A percentile compares a stretch with the other conserved stretches of the same genome.
Evolutionary conservation across 306 rosid species (phyloP).

Genomic region (Medicago truncatula): DNA sequence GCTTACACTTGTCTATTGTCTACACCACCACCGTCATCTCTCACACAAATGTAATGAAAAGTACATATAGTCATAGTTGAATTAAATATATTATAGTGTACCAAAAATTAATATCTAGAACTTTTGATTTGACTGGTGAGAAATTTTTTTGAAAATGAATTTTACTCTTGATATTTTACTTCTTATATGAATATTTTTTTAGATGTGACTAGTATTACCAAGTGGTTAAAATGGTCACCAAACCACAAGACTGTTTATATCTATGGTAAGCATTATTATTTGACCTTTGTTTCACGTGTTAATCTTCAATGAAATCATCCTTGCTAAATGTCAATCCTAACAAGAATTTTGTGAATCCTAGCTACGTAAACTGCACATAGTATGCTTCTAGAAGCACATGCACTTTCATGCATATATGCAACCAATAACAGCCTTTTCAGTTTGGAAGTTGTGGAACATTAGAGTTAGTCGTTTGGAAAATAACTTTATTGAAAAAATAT

Average conservation of each 20-base stretch:
- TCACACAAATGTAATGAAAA: background rate
- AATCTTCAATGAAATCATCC: constrained; percentile 44
- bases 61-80: background rate
- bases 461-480: background rate
- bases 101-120: background rate
- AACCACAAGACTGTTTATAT: constrained; percentile 56
- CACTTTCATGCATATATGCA: background rate
- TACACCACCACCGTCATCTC: constrained; percentile 33
- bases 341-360: constrained; percentile 48
- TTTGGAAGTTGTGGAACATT: constrained; percentile 11
- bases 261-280: constrained; percentile 29
- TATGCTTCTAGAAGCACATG: constrained; percentile 60
- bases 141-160: background rate
- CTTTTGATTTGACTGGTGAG: constrained; percentile 1
- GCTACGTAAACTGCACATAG: constrained; percentile 19
- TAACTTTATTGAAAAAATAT: background rate
- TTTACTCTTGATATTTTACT: background rate
- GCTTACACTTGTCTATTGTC: constrained; percentile 27
- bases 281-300: constrained; percentile 32
- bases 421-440: constrained; percentile 22
- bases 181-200: background rate
- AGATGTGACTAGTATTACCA: constrained; percentile 42
- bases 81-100: background rate
- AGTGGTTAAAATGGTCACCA: constrained; percentile 90
- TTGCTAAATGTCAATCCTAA: constrained; percentile 72